Evolutionary conservation across 2,329 filamentous ascomycete species (phyloP), one percentile per base, ranked within the genome.

Genomic region (Leptographium flavum): DNA sequence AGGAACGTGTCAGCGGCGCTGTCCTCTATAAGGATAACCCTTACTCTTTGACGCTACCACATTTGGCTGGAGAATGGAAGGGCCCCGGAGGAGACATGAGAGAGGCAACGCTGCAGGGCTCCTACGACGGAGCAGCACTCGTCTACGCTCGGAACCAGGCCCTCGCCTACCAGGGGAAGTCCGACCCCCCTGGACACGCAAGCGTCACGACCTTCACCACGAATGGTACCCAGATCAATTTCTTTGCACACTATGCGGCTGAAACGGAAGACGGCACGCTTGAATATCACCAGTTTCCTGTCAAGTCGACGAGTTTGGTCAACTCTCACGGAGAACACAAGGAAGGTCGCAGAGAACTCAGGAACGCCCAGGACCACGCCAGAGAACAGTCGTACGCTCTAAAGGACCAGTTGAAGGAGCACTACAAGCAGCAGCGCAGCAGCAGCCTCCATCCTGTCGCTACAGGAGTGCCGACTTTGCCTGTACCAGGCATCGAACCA

Each of bases 31-130:
- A n/a, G n/a, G n/a, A n/a, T n/a, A n/a, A n/a, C n/a, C n/a, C n/a
- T n/a, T n/a, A n/a, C n/a, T 58, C 57, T 13, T 4, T 58, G 2
- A 49, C 52, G 7, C 47, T 60, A 9, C 52, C 58, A 3, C 58
- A 58, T 28, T 3, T 59, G 1, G 52, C 55, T 9, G 57, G 55
- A 4, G 57, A 59, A 27, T 55, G 49, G 30, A 54, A 54, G 35
- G 45, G 37, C 8, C 40, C 19, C 8, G 42, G 42, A 7, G 46
- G 47, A 4, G 27, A 52, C 32, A 45, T 53, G 48, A 31, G 40
- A 17, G 3, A n/a, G n/a, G 55, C 53, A 14, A 46, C 22, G 39
- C 15, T 52, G 9, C 50, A 53, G 43, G 49, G 52, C 42, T 46
- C 49, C 1, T 55, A 56, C 30, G 48, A 54, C 30, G 58, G 57